Evolutionary conservation across 2,329 filamentous ascomycete species (phyloP).

Genomic region (Ophiostoma piceae): DNA sequence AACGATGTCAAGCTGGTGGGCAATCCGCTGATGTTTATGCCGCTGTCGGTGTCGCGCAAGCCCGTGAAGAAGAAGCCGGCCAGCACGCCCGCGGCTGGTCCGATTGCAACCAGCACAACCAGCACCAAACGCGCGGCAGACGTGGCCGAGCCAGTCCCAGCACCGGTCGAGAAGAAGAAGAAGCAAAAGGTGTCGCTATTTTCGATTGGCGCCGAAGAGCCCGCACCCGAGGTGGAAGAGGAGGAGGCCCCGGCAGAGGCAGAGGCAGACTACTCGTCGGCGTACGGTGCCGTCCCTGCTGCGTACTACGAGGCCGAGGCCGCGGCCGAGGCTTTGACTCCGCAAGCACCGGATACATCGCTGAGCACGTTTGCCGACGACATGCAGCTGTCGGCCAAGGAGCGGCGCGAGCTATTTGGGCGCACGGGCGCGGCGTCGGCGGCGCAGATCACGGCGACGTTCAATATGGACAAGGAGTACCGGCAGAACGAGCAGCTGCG

Average conservation of each 20-base stretch:
- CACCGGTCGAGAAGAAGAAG: background rate
- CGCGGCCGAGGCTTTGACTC: slow-evolving; percentile 29
- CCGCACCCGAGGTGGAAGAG: slow-evolving; percentile 28
- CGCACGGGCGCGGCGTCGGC: slow-evolving; percentile 48
- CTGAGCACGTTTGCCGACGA: slow-evolving; percentile 68
- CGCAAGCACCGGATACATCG: slow-evolving; percentile 34
- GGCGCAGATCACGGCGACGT: slow-evolving; percentile 69
- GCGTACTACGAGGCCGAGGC: background rate
- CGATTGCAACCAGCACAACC: background rate
- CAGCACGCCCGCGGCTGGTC: slow-evolving; percentile 25
- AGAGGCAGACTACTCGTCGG: background rate
- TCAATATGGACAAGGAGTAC: slow-evolving; percentile 87
- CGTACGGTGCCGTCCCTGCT: background rate
- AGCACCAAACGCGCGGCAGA: background rate
- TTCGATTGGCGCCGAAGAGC: slow-evolving; percentile 51
- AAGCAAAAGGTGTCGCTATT: slow-evolving; percentile 63
- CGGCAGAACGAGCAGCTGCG: slow-evolving; percentile 73
- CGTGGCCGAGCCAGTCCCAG: background rate
- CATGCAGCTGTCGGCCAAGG: slow-evolving; percentile 70
- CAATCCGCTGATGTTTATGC: slow-evolving; percentile 82
- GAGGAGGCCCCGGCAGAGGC: background rate
- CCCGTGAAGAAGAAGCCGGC: slow-evolving; percentile 38
- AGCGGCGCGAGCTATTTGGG: slow-evolving; percentile 80
- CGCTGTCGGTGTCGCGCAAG: slow-evolving; percentile 75
- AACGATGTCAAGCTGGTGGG: slow-evolving; percentile 64